phyloP scores from a whole-genome alignment of 139 green algal species.

The Chlorella sp. region DNA sequence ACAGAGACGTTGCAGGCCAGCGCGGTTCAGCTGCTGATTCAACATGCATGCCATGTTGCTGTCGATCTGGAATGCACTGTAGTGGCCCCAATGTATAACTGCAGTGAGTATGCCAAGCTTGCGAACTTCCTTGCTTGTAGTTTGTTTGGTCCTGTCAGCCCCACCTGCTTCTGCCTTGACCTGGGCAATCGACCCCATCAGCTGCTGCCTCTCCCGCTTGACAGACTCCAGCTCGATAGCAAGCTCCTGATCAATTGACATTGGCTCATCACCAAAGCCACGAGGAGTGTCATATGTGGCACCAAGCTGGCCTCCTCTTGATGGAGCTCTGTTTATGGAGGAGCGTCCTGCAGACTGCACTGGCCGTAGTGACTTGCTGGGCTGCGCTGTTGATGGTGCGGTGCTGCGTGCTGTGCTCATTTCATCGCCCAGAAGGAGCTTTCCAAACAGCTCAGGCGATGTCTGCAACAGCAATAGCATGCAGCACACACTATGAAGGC shows the following conservation, averaged over 20 bases:
- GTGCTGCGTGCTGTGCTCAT: slow-evolving; percentile 24
- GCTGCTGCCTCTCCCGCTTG: slow-evolving; percentile 65
- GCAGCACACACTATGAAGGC: too few relatives aligned
- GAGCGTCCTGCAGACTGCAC: background rate
- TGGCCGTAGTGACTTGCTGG: slow-evolving; percentile 18
- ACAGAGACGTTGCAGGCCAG: too few relatives aligned
- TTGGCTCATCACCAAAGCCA: slow-evolving; percentile 53
- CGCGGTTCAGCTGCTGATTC: too few relatives aligned
- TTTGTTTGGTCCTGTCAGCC: too few relatives aligned
- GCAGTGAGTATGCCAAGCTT: too few relatives aligned
- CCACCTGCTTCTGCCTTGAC: slow-evolving; percentile 44
- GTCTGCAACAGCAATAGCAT: slow-evolving; percentile 32
- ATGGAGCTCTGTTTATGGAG: background rate
- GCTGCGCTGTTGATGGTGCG: slow-evolving; percentile 16
- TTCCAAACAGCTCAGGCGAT: slow-evolving; percentile 44
- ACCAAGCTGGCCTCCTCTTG: slow-evolving; percentile 13
- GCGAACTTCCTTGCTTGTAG: too few relatives aligned
- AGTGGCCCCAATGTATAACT: background rate
- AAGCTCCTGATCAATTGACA: slow-evolving; percentile 68
- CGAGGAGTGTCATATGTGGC: slow-evolving; percentile 44
- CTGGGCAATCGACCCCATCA: slow-evolving; percentile 62
- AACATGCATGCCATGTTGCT: background rate
- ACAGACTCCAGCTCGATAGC: slow-evolving; percentile 67
- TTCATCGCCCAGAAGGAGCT: slow-evolving; percentile 48
- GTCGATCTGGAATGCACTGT: background rate